Evolutionary conservation across 345 rosid genomes (phyloP), one percentile per base, ranked within the genome.

Genomic region (Noccaea caerulescens): DNA sequence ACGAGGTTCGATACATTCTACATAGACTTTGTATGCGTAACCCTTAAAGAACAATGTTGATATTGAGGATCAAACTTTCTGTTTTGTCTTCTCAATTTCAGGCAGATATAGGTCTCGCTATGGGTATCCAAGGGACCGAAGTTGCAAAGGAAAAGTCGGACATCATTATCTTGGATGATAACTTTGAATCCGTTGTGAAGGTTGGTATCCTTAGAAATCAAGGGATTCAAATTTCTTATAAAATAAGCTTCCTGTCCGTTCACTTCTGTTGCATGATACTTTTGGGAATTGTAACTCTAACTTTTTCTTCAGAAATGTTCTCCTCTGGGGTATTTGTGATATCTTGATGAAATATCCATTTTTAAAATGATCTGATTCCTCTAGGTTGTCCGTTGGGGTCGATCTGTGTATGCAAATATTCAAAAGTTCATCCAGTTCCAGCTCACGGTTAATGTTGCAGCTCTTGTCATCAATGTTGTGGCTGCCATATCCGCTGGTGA

Each of bases 61-160:
- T 56, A 36, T 64, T 23, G 47, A 41, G 47, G n/a, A 64, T 16
- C 47, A 51, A 39, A 20, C 1, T 42, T 65, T 51, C 37, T 58
- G 25, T 70, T 46, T 37, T 55, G n/a, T 38, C 66, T 7, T 12
- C 43, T 58, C 18, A 68, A 50, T 49, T 65, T 58, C 90, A 95
- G 99, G 99, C 99, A 10, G 98, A 94, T 77, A 88, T 94, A 63
- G 99, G 99, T 75, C 96, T 94, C 62, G 77, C 99, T 38, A 94
- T 94, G 99, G 99, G 99, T 71, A 94, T 94, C 67, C 87, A 84
- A 82, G 99, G 99, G 62, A 94, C 99, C 2, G 99, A 94, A 82
- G 99, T 94, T 51, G 99, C 99, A 1, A 94, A 94, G 68, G 99
- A 94, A 82, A 94, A 87, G 81, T 94, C 99, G 1, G 99, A 94